Evolutionary conservation across 2,329 filamentous ascomycete genomes (phyloP).

Genomic region (Nemania sp.): DNA sequence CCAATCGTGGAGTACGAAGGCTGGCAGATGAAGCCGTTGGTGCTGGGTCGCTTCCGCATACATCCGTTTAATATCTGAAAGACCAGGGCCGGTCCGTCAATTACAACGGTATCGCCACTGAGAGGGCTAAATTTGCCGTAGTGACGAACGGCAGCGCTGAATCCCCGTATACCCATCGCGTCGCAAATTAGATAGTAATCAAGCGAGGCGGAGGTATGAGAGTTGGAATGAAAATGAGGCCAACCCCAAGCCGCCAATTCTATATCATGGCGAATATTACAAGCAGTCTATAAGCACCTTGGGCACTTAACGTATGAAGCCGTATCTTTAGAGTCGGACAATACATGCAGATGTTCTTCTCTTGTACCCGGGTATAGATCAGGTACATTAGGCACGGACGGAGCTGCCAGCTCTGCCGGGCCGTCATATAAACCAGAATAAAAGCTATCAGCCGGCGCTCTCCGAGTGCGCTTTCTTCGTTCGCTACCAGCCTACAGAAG

Average conservation of each 20-base stretch:
- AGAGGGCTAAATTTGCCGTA: slow-evolving; percentile 62
- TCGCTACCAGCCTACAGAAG: too few species aligned
- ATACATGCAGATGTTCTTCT: too few species aligned
- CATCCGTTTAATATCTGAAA: slow-evolving; percentile 76
- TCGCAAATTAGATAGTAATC: background rate
- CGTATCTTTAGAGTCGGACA: too few species aligned
- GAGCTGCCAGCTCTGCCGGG: background rate
- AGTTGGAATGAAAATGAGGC: background rate
- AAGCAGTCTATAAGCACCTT: too few species aligned
- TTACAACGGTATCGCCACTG: slow-evolving; percentile 59
- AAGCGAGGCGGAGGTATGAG: background rate
- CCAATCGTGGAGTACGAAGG: slow-evolving; percentile 75
- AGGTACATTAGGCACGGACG: too few species aligned
- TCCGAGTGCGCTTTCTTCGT: background rate
- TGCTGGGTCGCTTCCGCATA: slow-evolving; percentile 54
- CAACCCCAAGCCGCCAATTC: background rate
- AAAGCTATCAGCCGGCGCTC: background rate
- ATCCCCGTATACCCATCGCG: slow-evolving; percentile 70
- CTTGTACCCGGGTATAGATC: too few species aligned
- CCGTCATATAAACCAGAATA: background rate
- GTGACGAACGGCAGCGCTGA: slow-evolving; percentile 65
- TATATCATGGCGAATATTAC: too few species aligned
- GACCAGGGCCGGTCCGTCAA: slow-evolving; percentile 85
- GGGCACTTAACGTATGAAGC: too few species aligned
- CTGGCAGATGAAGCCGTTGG: slow-evolving; percentile 62